Percentiles rank a stretch among this genome's conserved stretches.
These are phyloP conservation scores for Tephrocybe sp. DNA, from an alignment of 768 basidiomycete species.

Conservation along the genomic window DNA sequence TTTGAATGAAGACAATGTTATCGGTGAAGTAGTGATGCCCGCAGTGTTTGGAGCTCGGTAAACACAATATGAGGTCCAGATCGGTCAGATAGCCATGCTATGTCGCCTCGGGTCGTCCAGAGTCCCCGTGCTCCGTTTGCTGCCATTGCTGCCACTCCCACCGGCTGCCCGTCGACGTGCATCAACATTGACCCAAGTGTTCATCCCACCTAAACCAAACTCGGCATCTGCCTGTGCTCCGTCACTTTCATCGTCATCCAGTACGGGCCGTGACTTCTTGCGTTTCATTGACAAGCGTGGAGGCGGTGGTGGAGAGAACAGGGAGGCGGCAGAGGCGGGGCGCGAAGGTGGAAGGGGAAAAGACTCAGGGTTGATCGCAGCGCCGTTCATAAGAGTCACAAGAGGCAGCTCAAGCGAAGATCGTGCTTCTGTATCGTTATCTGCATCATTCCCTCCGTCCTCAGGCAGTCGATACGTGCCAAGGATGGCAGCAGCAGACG, in stretches of 20 bases:
- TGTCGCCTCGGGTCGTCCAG: constrained; percentile 60
- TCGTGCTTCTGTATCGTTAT: constrained; percentile 39
- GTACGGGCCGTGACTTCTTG: constrained; percentile 52
- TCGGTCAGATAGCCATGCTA: constrained; percentile 59
- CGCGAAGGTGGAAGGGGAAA: constrained; percentile 37
- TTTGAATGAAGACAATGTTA: background rate
- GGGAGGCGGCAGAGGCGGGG: constrained; percentile 31
- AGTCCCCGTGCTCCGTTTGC: constrained; percentile 35
- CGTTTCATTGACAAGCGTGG: constrained; percentile 37
- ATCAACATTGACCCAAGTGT: constrained; percentile 55
- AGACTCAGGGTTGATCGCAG: constrained; percentile 30
- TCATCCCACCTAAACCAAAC: constrained; percentile 30
- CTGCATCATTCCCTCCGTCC: constrained; percentile 26
- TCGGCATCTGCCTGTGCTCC: constrained; percentile 75
- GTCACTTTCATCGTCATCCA: constrained; percentile 61
- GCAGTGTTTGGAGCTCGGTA: constrained; percentile 7
- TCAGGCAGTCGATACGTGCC: constrained; percentile 29
- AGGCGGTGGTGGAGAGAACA: constrained; percentile 35
- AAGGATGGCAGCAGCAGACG: constrained; percentile 42
- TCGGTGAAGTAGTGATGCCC: background rate
- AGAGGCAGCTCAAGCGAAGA: constrained; percentile 34
- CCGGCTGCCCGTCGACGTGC: constrained; percentile 47
- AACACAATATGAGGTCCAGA: background rate
- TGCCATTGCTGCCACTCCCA: constrained; percentile 21
- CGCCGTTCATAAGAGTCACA: constrained; percentile 22